phyloP scores from a whole-genome alignment of 2,329 filamentous ascomycete species.

The Huntiella moniliformis region DNA sequence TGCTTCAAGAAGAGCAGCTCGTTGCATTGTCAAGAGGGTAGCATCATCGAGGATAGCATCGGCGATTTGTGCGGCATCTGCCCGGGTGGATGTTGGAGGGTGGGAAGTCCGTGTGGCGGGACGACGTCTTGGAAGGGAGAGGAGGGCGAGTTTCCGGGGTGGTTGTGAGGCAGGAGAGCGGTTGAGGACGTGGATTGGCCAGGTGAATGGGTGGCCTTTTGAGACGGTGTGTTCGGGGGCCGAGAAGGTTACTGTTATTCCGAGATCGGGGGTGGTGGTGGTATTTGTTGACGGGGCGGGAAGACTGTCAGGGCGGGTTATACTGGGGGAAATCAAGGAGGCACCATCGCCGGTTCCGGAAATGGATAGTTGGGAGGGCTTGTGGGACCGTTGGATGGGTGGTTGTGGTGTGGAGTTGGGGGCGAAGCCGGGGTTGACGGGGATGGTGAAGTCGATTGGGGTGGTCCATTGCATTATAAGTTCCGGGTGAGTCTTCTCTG shows the following conservation, averaged over 20 bases:
- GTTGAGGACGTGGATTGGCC: conserved; percentile 62
- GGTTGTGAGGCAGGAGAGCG: conserved; percentile 32
- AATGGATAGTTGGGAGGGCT: conserved; percentile 46
- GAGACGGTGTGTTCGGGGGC: conserved; percentile 37
- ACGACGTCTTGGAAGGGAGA: conserved; percentile 46
- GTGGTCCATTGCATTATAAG: conserved; percentile 52
- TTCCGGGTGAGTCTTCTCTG: conserved; percentile 37
- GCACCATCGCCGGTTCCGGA: conserved; percentile 28
- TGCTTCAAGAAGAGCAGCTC: conserved; percentile 40
- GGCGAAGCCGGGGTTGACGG: conserved; percentile 44
- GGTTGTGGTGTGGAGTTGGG: conserved; percentile 29
- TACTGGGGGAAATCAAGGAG: conserved; percentile 38
- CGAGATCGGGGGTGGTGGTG: conserved; percentile 36
- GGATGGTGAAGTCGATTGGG: conserved; percentile 47
- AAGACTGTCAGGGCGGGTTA: conserved; percentile 39
- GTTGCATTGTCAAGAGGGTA: conserved; percentile 52
- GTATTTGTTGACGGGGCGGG: conserved; percentile 37
- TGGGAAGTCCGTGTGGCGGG: conserved; percentile 32
- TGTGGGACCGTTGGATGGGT: conserved; percentile 41
- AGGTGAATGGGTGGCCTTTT: conserved; percentile 49
- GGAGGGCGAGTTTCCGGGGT: conserved; percentile 48
- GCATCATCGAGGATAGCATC: conserved; percentile 56
- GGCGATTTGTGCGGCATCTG: conserved; percentile 28
- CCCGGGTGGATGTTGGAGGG: conserved; percentile 31
- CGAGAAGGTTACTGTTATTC: conserved; percentile 57